A percentile compares a stretch with the other conserved stretches of the same genome.
These are phyloP conservation scores for Alternaria arborescens DNA, from an alignment of 2,329 filamentous ascomycete genomes.

Conservation along the genomic window DNA sequence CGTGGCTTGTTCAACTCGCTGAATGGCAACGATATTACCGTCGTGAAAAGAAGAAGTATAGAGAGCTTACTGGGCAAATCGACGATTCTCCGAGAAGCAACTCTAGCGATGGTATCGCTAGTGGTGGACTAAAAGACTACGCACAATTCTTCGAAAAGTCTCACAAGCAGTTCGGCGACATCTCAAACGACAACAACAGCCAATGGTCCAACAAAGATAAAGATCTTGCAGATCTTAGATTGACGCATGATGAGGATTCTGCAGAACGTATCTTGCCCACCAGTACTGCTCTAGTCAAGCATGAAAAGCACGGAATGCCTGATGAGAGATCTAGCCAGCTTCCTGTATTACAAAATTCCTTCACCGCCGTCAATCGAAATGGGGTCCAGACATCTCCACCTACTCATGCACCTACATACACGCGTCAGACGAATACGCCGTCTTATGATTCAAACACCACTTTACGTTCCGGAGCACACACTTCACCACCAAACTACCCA, in stretches of 20 bases:
- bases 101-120: conserved; percentile 23
- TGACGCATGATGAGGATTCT: conserved; percentile 25
- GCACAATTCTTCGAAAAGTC: conserved; percentile 24
- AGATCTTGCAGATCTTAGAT: conserved; percentile 22
- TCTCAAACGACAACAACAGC: conserved; percentile 11
- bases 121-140: conserved; percentile 32
- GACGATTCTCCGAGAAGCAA: conserved; percentile 30
- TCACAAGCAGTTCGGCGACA: conserved; percentile 34
- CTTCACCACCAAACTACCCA: neutral
- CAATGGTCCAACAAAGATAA: conserved; percentile 16
- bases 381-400: neutral
- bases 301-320: conserved; percentile 1
- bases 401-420: neutral
- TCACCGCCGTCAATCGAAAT: conserved; percentile 23
- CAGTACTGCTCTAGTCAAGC: conserved; percentile 7
- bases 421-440: neutral
- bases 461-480: neutral
- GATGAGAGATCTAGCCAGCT: conserved; percentile 1
- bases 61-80: conserved; percentile 19
- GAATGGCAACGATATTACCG: conserved; percentile 22
- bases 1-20: conserved; percentile 22
- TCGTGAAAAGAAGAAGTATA: conserved; percentile 22
- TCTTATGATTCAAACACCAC: neutral
- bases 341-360: conserved; percentile 2
- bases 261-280: conserved; percentile 13